Evolutionary conservation across 768 basidiomycete species (phyloP), one percentile per base, ranked within the genome.

Genomic region (Rhodotorula sphaerocarpa): DNA sequence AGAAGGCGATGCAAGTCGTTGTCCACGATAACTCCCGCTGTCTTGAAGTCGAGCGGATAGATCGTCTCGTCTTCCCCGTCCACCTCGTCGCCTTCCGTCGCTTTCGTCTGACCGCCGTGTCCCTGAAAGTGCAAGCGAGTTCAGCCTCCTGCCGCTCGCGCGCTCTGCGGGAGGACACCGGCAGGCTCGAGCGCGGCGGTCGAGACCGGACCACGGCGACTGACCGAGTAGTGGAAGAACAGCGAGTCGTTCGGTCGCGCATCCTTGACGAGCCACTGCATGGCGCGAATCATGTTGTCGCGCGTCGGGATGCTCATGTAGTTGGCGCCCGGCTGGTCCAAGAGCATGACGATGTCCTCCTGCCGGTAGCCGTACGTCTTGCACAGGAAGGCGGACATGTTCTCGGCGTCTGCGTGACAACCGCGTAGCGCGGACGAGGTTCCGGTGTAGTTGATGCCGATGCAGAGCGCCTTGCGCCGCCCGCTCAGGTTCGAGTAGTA

Each of bases 361-460:
- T 76, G 74, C 67, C 79, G 82, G 75, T 90, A 93, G 20, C 82
- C 79, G 75, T 78, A 87, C 33, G 61, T 46, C 50, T 71, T 60
- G 41, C 34, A 45, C 39, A 64, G 51, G 78, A 96, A 96, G n/a
- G 77, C 74, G 70, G 82, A 79, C 56, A 96, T 82, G 73, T 90
- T 92, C 51, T 79, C 75, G 0, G 85, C 92, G 71, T 99, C 93
- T 73, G 96, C 93, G 73, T 93, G 86, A 73, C 93, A 97, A 15
- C 93, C 93, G 1, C 77, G 75, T 11, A 96, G 78, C 69, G 84
- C 80, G 33, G 50, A 36, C 23, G 23, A 74, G 69, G 84, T 82
- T 1, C 87, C 85, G 27, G 79, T 73, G 73, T 96, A 96, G 75
- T 77, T 76, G 72, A 95, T 88, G 1, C 92, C 92, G 67, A 95